Evolutionary conservation across 176 grass and related monocot species (phyloP), one percentile per base, ranked within the genome.

Genomic region (Oryza coarctata): DNA sequence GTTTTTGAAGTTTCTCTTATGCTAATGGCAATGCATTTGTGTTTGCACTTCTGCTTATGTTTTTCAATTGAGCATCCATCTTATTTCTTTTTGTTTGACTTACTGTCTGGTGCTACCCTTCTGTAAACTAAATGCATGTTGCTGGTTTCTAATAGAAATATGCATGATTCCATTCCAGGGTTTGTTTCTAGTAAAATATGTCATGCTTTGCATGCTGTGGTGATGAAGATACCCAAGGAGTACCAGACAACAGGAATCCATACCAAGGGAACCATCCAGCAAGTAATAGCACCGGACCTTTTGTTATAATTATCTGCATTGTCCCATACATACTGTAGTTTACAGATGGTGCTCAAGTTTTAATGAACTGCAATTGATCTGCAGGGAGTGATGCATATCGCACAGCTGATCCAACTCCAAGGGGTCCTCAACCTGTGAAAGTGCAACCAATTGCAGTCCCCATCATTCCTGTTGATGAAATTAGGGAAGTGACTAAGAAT

Each of bases 381-480:
- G 40, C 71, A 94, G 89, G 87, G 71, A 70, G 9, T n/a, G 93
- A 94, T 71, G 63, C 84, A 61, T 92, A 92, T 73, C 89, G 82
- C 13, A 14, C 78, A 41, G 18, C 89, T 18, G 90, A 94, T 83
- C 93, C 87, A 58, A 84, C 89, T 77, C 75, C 93, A 4, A 94
- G 86, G 66, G 93, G 88, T 80, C 62, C 83, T 72, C 86, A 86
- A 71, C 83, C 86, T 79, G 83, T 88, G 39, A 92, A 91, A 90
- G 50, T 85, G 73, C 93, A 96, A 80, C 93, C 93, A 63, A 93
- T 96, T 76, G 88, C 88, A 70, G 90, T 93, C 39, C 93, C 93
- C 60, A 34, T 63, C 55, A 84, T 96, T 77, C 83, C 86, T 43
- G 77, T 96, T 23, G 90, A 96, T 32, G 93, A 96, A 86, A 91